Evolutionary conservation across 2,329 filamentous ascomycete genomes (phyloP), one percentile per base, ranked within the genome.

Genomic region (Aspergillus puulaauensis): DNA sequence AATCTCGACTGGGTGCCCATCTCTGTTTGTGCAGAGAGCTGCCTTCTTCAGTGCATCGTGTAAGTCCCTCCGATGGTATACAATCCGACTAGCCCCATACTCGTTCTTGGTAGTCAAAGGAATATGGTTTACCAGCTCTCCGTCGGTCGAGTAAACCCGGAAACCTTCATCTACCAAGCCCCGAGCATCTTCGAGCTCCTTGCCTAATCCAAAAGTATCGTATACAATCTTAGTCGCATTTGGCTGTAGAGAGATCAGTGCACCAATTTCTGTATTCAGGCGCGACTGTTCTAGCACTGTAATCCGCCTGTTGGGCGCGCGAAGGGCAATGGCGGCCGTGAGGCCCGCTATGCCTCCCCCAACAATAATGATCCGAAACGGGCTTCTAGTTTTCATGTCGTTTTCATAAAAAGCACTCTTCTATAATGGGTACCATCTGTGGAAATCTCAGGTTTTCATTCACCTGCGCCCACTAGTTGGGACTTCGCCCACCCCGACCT

Each of bases 331-430:
- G 7, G 71, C 71, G 4, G 71, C 71, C 33, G 70, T 67, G 11
- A 74, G 62, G 5, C 71, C 71, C 15, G 68, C 71, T 43, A 74
- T 72, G 3, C 71, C 71, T 37, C 68, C 57, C 75, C 82, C 82
- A 6, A 84, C 80, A 49, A 84, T 79, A 33, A 83, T 70, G 31
- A 84, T 78, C 40, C 73, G 75, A 65, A 82, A 66, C 4, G 56
- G 46, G 19, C 58, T 56, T 23, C 23, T 39, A 9, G 23, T 0
- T 44, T 35, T 46, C 31, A 19, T 51, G 8, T 31, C 27, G 27
- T 9, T 11, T 31, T 31, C 27, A 31, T 11, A 31, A 9, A 31
- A 31, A 31, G 27, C 3, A 31, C 9, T 31, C 9, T 31, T 31
- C 27, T 31, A 11, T 11, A 4, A 11, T 31, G 9, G 27, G 27